These are phyloP conservation scores for Oemleria cerasiformis DNA, from an alignment of 306 rosid genomes.

Conservation along the genomic window DNA sequence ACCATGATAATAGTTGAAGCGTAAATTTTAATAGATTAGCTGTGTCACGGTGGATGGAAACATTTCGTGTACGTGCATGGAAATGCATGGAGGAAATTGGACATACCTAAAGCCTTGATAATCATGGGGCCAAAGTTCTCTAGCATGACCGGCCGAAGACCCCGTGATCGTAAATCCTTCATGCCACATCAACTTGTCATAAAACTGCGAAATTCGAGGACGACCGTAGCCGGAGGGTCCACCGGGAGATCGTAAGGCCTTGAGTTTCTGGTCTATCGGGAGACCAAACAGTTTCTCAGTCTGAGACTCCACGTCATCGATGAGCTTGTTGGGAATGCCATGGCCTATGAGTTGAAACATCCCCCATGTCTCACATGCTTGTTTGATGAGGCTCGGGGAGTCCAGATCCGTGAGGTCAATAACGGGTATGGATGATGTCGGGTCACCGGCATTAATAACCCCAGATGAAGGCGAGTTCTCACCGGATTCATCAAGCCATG, in stretches of 20 bases:
- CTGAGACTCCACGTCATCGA: conserved; percentile 41
- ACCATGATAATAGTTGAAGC: no score
- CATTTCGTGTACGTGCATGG: conserved; percentile 30
- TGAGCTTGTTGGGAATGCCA: conserved; percentile 37
- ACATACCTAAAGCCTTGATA: conserved; percentile 56
- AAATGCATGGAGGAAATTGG: conserved; percentile 41
- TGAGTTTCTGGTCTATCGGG: conserved; percentile 45
- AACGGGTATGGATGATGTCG: conserved; percentile 36
- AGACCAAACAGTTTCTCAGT: conserved; percentile 48
- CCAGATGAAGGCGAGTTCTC: neutral
- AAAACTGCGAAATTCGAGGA: conserved; percentile 59
- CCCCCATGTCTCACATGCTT: conserved; percentile 77
- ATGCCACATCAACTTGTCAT: conserved; percentile 72
- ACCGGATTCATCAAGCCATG: conserved; percentile 41
- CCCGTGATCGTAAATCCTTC: conserved; percentile 83
- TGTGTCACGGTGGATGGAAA: neutral
- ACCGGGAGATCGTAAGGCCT: conserved; percentile 43
- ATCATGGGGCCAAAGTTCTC: conserved; percentile 62
- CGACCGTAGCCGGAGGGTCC: conserved; percentile 63
- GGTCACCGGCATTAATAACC: neutral
- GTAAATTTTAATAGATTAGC: no score
- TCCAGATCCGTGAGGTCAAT: conserved; percentile 57
- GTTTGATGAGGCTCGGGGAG: conserved; percentile 37
- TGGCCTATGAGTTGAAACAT: conserved; percentile 62
- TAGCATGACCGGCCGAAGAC: conserved; percentile 50